A percentile compares a stretch with the other conserved stretches of the same genome.
These are phyloP conservation scores for Dictyophora rubrovolvata DNA, from an alignment of 768 basidiomycete species.

Conservation along the genomic window DNA sequence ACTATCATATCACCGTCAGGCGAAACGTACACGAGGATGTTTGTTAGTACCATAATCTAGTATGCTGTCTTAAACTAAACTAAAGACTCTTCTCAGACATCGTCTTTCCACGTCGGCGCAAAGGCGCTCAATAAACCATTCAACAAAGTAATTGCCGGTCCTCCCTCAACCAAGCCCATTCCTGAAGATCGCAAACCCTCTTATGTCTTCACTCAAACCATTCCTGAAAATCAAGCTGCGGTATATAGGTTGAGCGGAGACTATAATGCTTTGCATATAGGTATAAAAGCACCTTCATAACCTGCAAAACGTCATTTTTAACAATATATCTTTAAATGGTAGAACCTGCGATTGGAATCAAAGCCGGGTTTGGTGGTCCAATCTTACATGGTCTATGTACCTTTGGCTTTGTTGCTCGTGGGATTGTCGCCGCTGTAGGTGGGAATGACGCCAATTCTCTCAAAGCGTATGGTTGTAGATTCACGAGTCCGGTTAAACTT, in stretches of 20 bases:
- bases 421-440: slow-evolving; percentile 53
- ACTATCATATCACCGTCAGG: slow-evolving; percentile 54
- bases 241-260: slow-evolving; percentile 69
- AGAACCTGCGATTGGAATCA: slow-evolving; percentile 69
- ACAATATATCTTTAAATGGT: slow-evolving; percentile 1
- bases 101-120: slow-evolving; percentile 61
- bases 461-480: slow-evolving; percentile 60
- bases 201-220: slow-evolving; percentile 47
- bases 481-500: slow-evolving; percentile 76
- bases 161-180: slow-evolving; percentile 49
- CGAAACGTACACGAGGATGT: slow-evolving; percentile 49
- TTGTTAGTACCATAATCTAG: slow-evolving; percentile 30
- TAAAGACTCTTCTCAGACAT: slow-evolving; percentile 30
- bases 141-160: slow-evolving; percentile 48
- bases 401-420: slow-evolving; percentile 75
- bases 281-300: slow-evolving; percentile 23
- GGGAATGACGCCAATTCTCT: slow-evolving; percentile 51
- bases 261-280: slow-evolving; percentile 71
- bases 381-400: slow-evolving; percentile 80
- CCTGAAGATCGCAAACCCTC: slow-evolving; percentile 54
- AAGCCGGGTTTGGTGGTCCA: slow-evolving; percentile 70
- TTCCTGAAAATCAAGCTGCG: slow-evolving; percentile 51
- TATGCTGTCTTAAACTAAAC: neutral
- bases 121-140: slow-evolving; percentile 54
- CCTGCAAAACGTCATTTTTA: neutral